A percentile compares a stretch with the other conserved stretches of the same genome.
phyloP scores from a whole-genome alignment of 2,329 filamentous ascomycete genomes.

The Ascochyta koolunga region DNA sequence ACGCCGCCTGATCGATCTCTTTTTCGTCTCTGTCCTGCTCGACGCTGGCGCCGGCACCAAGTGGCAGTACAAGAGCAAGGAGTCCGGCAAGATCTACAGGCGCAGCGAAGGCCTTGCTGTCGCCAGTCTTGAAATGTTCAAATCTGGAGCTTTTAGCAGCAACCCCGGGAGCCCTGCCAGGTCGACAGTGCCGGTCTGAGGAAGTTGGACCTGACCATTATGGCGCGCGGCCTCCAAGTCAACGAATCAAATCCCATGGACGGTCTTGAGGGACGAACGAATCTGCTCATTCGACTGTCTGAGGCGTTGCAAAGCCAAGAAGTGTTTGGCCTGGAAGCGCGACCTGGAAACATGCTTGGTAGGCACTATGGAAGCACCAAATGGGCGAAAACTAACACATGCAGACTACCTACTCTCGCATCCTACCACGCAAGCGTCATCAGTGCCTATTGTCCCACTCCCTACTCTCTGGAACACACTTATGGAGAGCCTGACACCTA shows the following conservation, averaged over 20 bases:
- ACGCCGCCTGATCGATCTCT: slow-evolving; percentile 76
- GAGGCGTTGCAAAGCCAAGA: slow-evolving; percentile 79
- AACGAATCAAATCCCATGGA: slow-evolving; percentile 79
- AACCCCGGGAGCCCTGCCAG: slow-evolving; percentile 80
- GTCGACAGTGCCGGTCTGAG: slow-evolving; percentile 85
- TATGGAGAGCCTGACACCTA: slow-evolving; percentile 82
- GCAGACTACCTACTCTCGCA: slow-evolving; percentile 91
- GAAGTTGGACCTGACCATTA: slow-evolving; percentile 72
- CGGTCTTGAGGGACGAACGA: slow-evolving; percentile 82
- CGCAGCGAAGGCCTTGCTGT: slow-evolving; percentile 88
- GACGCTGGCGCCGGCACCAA: slow-evolving; percentile 87
- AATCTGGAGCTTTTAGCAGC: slow-evolving; percentile 85
- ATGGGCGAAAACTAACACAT: slow-evolving; percentile 13
- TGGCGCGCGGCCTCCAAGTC: slow-evolving; percentile 86
- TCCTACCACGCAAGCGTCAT: slow-evolving; percentile 85
- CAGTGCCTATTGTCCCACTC: slow-evolving; percentile 83
- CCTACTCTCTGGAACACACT: slow-evolving; percentile 90
- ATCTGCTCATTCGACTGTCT: slow-evolving; percentile 75
- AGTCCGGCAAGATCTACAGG: slow-evolving; percentile 80
- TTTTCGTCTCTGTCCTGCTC: slow-evolving; percentile 79
- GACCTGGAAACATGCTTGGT: slow-evolving; percentile 96
- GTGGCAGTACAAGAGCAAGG: slow-evolving; percentile 92
- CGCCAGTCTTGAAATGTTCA: slow-evolving; percentile 88
- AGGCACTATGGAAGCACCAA: slow-evolving; percentile 19
- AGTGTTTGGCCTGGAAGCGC: slow-evolving; percentile 81